Conservation (phyloP, 805 yeast genomes). For the Candida ficus region DNA sequence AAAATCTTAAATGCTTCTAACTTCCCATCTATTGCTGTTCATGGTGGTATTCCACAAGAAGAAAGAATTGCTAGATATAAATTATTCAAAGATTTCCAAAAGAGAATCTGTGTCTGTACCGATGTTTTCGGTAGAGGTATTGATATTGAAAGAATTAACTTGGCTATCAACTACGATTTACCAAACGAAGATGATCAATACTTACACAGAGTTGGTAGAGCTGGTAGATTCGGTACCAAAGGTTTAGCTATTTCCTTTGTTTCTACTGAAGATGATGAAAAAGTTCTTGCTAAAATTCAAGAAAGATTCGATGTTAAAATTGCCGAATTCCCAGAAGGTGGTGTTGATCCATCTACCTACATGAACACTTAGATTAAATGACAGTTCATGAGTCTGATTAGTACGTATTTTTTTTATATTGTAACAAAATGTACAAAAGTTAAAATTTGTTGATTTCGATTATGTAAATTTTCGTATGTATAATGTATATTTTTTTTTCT, state of each 20-base stretch:
- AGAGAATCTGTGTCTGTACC: constrained; percentile 97
- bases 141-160: constrained; percentile 96
- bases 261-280: constrained; percentile 80
- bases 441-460: too few relatives aligned
- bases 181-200: constrained; percentile 97
- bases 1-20: constrained; percentile 83
- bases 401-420: not conserved
- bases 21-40: constrained; percentile 97
- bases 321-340: constrained; percentile 94
- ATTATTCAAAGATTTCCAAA: constrained; percentile 95
- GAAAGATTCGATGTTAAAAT: constrained; percentile 96
- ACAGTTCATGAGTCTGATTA: not conserved
- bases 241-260: constrained; percentile 95
- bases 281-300: constrained; percentile 87
- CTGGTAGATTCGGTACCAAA: constrained; percentile 99
- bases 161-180: constrained; percentile 96
- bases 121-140: constrained; percentile 99
- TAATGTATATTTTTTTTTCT: too few relatives aligned
- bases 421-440: too few relatives aligned
- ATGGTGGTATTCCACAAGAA: constrained; percentile 92
- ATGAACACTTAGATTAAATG: constrained; percentile 69
- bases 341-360: constrained; percentile 95
- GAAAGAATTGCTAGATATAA: constrained; percentile 97
- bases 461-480: too few relatives aligned
- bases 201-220: constrained; percentile 99